Evolutionary conservation across 129 eudicot species (phyloP).

Genomic region (Lactuca sativa): DNA sequence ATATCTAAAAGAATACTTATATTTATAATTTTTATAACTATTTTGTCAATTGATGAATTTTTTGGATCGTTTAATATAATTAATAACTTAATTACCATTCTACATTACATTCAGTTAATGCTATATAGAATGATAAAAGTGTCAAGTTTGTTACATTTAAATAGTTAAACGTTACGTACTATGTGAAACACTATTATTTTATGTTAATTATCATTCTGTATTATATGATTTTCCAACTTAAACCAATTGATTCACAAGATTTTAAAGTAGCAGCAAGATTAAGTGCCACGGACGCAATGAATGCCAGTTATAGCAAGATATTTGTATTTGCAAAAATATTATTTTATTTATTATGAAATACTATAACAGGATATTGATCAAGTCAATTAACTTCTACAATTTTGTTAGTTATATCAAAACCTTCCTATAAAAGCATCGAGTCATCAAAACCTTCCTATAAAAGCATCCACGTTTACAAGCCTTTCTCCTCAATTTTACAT

Average conservation of each 20-base stretch:
- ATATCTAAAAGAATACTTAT: no score
- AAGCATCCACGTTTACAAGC: slow-evolving; percentile 8
- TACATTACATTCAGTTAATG: no score
- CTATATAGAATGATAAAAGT: no score
- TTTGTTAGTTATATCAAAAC: slow-evolving; percentile 19
- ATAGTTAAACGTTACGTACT: not conserved
- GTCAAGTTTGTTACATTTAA: no score
- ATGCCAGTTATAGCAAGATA: not conserved
- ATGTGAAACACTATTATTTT: not conserved
- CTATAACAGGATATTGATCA: not conserved
- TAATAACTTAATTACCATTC: no score
- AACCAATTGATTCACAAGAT: not conserved
- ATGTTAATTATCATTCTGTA: not conserved
- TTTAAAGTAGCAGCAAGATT: not conserved
- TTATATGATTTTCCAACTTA: not conserved
- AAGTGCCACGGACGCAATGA: not conserved
- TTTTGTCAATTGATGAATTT: no score
- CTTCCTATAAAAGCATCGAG: slow-evolving; percentile 34
- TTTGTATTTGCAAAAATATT: not conserved
- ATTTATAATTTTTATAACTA: no score
- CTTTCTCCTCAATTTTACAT: slow-evolving; percentile 13
- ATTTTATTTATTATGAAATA: not conserved
- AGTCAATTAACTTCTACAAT: slow-evolving; percentile 26
- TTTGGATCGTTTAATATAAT: not conserved
- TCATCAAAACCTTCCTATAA: slow-evolving; percentile 33